Evolutionary conservation across 768 basidiomycete species (phyloP), one percentile per base, ranked within the genome.

Genomic region (Russula olivacea): DNA sequence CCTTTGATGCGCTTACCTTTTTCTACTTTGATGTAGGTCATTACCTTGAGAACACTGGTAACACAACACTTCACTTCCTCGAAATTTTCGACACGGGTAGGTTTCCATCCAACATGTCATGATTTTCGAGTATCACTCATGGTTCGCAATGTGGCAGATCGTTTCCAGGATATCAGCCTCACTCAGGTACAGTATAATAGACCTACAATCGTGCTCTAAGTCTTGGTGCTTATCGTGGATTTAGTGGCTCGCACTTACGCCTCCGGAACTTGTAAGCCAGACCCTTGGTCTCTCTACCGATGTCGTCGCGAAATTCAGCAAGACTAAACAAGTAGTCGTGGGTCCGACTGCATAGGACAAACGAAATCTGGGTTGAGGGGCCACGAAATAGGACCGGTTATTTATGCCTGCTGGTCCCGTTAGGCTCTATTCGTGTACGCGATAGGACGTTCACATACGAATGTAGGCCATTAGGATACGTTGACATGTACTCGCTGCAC

Each of bases 281-380:
- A 82, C 86, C 66, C 78, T 87, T n/a, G 76, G 76, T 30, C 68
- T 87, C 52, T 79, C 80, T 11, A 80, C 83, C 28, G 79, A 78
- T 21, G 75, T 77, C 9, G 79, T 87, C 49, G 71, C 76, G 4
- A 73, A 75, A 10, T 74, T 87, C 47, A 80, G 75, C 65, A 81
- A 76, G 68, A 60, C 59, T 5, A 60, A 54, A 25, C 43, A 54
- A 23, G 7, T 60, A 4, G 59, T 60, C 4, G 50, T 63, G 4
- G 34, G 55, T 23, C 14, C 56, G 17, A 3, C 55, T 43, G 2
- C 10, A 38, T 54, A 19, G 10, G 15, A 19, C 40, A 15, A 6
- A 32, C 3, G 23, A 32, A 11, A 19, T 55, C 34, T 4, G 30
- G 25, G 28, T n/a, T 28, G 41, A 25, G 11, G 19, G 28, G 5